Conservation (phyloP, 139 green algal species). For the Tetradesmus obliquus region DNA sequence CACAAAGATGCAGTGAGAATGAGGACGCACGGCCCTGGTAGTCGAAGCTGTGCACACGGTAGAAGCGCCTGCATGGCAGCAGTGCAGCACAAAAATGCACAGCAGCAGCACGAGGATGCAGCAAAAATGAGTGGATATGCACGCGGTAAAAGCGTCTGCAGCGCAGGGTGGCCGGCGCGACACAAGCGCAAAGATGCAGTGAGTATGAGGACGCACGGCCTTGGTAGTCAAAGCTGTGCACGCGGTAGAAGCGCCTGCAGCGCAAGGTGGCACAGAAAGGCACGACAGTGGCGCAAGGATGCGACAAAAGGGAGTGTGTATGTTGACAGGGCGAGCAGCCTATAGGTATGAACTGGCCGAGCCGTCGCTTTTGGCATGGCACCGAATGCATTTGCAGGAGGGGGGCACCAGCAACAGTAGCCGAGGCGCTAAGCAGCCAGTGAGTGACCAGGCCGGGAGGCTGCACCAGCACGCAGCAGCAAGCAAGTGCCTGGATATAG, state of each 20-base stretch:
- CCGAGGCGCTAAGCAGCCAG: too few relatives aligned
- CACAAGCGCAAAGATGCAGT: conserved; percentile 51
- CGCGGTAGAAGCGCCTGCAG: conserved; percentile 39
- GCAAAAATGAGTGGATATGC: background rate
- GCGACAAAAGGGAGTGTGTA: background rate
- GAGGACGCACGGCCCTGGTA: conserved; percentile 39
- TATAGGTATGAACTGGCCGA: too few relatives aligned
- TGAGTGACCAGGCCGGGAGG: too few relatives aligned
- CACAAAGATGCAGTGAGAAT: conserved; percentile 51
- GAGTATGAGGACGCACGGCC: conserved; percentile 62
- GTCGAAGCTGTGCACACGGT: conserved; percentile 53
- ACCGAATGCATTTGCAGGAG: too few relatives aligned
- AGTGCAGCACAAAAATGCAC: too few relatives aligned
- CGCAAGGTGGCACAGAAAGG: background rate
- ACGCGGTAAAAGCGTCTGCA: background rate
- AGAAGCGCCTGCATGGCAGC: conserved; percentile 6
- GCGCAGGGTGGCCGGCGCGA: conserved; percentile 31
- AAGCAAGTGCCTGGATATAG: too few relatives aligned
- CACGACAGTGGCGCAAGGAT: background rate
- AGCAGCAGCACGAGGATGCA: too few relatives aligned
- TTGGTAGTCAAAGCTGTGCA: conserved; percentile 53
- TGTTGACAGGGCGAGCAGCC: background rate
- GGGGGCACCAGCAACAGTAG: too few relatives aligned
- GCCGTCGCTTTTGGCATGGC: too few relatives aligned
- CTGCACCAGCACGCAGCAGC: too few relatives aligned